These are phyloP conservation scores for Acacia crassicarpa DNA, from an alignment of 306 rosid species.

Conservation along the genomic window DNA sequence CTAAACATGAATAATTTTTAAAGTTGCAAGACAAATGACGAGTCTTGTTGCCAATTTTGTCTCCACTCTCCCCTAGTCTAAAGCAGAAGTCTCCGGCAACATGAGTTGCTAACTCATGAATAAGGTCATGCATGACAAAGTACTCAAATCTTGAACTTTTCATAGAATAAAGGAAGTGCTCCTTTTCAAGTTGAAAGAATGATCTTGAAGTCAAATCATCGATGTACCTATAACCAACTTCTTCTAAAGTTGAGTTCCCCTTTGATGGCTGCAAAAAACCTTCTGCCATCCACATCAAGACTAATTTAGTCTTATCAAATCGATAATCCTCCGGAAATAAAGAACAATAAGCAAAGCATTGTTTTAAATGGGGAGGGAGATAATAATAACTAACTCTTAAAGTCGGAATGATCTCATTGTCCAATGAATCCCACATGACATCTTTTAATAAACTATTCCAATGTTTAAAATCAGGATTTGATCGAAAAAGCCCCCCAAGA, in stretches of 20 bases:
- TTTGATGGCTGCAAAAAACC: not conserved
- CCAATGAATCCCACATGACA: not conserved
- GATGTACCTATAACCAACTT: not conserved
- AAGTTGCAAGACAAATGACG: slow-evolving; percentile 13
- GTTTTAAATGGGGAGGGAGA: not conserved
- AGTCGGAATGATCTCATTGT: not conserved
- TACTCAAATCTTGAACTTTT: accelerated
- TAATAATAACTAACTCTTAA: slow-evolving; percentile 7
- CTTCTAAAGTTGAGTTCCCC: not conserved
- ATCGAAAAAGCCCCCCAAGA: slow-evolving; percentile 19
- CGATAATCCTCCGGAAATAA: not conserved
- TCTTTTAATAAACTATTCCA: slow-evolving; percentile 7
- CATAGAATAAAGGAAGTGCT: not conserved
- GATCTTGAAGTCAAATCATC: not conserved
- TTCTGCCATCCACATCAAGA: slow-evolving; percentile 11
- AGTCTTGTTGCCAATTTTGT: not conserved
- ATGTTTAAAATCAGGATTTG: not conserved
- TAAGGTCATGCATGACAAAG: not conserved
- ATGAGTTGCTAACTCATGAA: not conserved
- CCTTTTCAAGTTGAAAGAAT: not conserved
- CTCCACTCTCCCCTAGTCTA: not conserved
- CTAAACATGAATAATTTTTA: not conserved
- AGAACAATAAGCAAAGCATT: slow-evolving; percentile 19
- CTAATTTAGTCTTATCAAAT: not conserved
- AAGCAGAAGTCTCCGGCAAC: slow-evolving; percentile 10